Percentiles rank a stretch among this genome's conserved stretches.
Evolutionary conservation across 2,329 filamentous ascomycete species (phyloP).

Genomic region (Thielaviopsis ethacetica): DNA sequence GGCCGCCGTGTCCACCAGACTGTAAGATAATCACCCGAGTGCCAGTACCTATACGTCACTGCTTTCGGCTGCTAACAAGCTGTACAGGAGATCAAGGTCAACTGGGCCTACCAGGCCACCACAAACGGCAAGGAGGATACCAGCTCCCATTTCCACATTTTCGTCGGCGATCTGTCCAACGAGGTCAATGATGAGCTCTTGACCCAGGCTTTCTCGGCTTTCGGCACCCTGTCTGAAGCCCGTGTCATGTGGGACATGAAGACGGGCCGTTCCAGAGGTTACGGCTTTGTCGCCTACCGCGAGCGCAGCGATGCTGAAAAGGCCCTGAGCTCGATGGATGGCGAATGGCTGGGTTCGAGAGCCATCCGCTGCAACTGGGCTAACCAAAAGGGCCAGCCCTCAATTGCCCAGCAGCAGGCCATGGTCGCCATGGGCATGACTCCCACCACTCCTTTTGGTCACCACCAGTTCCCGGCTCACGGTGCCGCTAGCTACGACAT

Average conservation of each 20-base stretch:
- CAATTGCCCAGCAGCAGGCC: constrained; percentile 91
- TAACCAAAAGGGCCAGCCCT: constrained; percentile 99
- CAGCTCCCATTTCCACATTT: constrained; percentile 96
- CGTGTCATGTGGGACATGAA: constrained; percentile 99
- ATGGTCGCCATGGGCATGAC: constrained; percentile 98
- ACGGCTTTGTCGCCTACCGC: constrained; percentile 94
- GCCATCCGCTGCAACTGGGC: constrained; percentile 99
- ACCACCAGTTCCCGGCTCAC: constrained; percentile 95
- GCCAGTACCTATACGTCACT: background rate
- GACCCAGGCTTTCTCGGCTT: constrained; percentile 84
- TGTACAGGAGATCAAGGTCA: constrained; percentile 83
- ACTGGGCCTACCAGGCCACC: constrained; percentile 99
- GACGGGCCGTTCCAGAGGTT: constrained; percentile 90
- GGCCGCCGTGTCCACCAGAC: constrained; percentile 89
- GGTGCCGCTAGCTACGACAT: constrained; percentile 96
- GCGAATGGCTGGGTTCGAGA: constrained; percentile 94
- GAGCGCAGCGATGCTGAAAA: constrained; percentile 90
- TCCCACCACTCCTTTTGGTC: constrained; percentile 86
- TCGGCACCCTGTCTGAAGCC: constrained; percentile 89
- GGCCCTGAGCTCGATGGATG: constrained; percentile 93
- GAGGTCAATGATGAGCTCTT: constrained; percentile 97
- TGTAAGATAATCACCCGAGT: constrained; percentile 36
- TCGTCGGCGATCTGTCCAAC: constrained; percentile 93
- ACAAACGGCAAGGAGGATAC: constrained; percentile 90
- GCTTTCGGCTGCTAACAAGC: background rate